Base-by-base conservation (phyloP, 306 rosid species). In the Quercus variabilis region DNA sequence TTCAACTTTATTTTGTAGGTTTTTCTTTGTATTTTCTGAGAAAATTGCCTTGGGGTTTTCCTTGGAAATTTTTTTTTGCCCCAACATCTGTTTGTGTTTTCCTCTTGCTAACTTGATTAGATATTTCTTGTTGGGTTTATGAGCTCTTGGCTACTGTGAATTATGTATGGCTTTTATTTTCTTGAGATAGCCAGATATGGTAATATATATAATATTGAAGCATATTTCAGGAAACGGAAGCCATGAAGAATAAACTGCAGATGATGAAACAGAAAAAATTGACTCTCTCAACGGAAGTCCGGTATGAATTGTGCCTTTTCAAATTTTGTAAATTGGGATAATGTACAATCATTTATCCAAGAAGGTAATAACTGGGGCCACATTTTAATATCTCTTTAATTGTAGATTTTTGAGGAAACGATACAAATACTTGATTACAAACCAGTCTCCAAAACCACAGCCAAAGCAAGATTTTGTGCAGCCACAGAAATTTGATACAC, bases 361-460 rank as follows among this genome's bases (percentile, higher is more conserved):
- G 43, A 33, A 51, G 71, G 74, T 25, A 1, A 56, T 73, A 69
- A 79, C 55, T 75, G 76, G 74, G 55, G 30, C 55, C 38, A 14
- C 38, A 14, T 67, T 23, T 69, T 76, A 13, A n/a, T 3, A 30
- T 18, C 41, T 43, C 28, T 58, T 76, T 23, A 57, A 76, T 79
- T 86, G 80, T 90, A 96, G 99, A 58, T 96, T 96, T 83, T 83
- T 90, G 78, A 90, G 90, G 88, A 85, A 83, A 71, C 88, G 99
- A 20, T 88, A 83, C 82, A 75, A 84, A 46, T 85, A 90, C 87
- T 82, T 96, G 20, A 81, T 76, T 4, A 85, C 74, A 78, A 86
- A 90, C 77, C 87, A 87, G 74, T 33, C 80, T 18, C 76, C 68
- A 70, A 89, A 83, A 76, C 74, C 83, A 18, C 85, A 82, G 81